Percentiles rank a stretch among this genome's conserved stretches.
These are phyloP conservation scores for Paraurostyla sp. DNA, from an alignment of 73 alveolate species.

Conservation along the genomic window DNA sequence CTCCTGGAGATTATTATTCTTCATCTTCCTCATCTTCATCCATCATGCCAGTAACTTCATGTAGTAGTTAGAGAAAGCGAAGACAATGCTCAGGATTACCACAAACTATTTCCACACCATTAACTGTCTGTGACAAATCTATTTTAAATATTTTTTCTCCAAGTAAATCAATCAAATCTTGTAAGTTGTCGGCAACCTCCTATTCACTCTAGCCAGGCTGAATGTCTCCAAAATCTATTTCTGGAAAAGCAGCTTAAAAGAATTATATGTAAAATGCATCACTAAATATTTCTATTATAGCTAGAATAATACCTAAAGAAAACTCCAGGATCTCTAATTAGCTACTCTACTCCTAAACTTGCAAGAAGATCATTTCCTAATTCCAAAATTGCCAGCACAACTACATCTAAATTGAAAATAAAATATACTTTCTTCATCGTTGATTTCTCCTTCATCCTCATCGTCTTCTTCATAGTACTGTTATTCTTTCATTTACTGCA, in stretches of 20 bases:
- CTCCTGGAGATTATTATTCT: neutral
- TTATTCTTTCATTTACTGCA: slow-evolving; percentile 1
- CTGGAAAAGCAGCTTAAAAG: slow-evolving; percentile 47
- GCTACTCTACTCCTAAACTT: slow-evolving; percentile 48
- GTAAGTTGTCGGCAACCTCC: slow-evolving; percentile 18
- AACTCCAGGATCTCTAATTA: slow-evolving; percentile 42
- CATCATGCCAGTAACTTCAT: slow-evolving; percentile 13
- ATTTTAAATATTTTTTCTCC: slow-evolving; percentile 51
- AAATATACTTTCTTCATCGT: neutral
- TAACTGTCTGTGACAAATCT: slow-evolving; percentile 45
- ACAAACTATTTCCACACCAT: slow-evolving; percentile 48
- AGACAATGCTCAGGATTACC: slow-evolving; percentile 53
- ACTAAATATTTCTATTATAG: neutral
- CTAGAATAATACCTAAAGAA: slow-evolving; percentile 8
- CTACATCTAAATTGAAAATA: neutral
- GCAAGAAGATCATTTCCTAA: slow-evolving; percentile 40
- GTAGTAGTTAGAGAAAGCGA: neutral
- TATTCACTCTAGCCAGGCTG: slow-evolving; percentile 4
- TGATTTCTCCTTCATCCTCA: neutral
- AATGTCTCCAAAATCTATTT: neutral
- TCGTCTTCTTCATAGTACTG: slow-evolving; percentile 32
- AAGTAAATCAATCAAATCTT: slow-evolving; percentile 15
- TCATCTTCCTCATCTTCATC: neutral
- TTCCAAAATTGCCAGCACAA: neutral
- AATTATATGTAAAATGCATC: slow-evolving; percentile 56